Evolutionary conservation across 495 filamentous ascomycete genomes (phyloP), one percentile per base, ranked within the genome.

Genomic region (Talaromyces stipitatus): DNA sequence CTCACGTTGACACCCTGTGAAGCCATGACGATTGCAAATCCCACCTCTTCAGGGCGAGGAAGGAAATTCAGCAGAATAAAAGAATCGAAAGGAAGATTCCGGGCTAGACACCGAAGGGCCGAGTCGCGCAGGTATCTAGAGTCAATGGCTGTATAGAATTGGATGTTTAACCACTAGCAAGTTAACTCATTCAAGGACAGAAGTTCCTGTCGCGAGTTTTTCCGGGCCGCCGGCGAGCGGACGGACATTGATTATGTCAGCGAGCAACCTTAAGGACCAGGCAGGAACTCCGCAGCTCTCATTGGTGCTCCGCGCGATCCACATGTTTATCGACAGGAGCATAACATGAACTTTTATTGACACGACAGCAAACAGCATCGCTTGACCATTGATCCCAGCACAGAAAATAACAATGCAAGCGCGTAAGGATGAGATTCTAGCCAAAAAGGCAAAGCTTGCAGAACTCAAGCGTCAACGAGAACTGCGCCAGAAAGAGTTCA

Each of bases 401-500:
- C n/a, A 16, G 58, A 11, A 9, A 36, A 26, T 24, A 12, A 64
- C 66, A 43, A 88, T 91, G 80, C 87, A 92, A 74, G 85, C 90
- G 77, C 86, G 91, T 60, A 86, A 87, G 74, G 91, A 94, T 75
- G 94, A 97, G 75, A 95, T 99, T 64, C 74, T 90, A 46, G 90
- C 88, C 60, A 99, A 97, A 74, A 87, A 85, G 75, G 92, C 91
- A 28, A 95, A 88, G 77, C 90, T 99, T 62, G 92, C 87, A 26
- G 95, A 97, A 79, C 81, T 99, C 61, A 96, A 96, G 72, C 83
- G 89, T 56, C 91, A 96, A 66, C 83, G 92, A 60, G 89, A 92
- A 69, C 76, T 91, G 46, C 80, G 91, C 50, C 82, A 85, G 59
- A 86, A 78, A 69, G 90, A 94, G 69, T 82, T 85, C 61, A 80